Conservation (phyloP, 805 yeast species). For the Candida coleopterorum region DNA sequence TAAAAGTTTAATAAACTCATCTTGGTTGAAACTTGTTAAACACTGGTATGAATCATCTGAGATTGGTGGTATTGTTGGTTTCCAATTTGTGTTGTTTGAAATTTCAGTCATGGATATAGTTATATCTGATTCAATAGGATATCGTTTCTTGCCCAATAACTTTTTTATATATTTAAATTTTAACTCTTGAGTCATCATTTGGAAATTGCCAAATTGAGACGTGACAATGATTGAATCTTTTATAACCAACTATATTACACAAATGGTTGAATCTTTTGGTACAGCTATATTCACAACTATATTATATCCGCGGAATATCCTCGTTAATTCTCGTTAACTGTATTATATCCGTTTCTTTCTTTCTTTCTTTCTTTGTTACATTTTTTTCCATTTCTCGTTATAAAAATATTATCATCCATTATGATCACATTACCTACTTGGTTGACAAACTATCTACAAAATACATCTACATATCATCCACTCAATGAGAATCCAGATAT, state of each 20-base stretch:
- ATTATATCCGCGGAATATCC: no score
- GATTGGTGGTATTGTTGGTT: conserved; percentile 1
- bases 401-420: no score
- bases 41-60: conserved; percentile 23
- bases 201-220: conserved; percentile 2
- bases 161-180: conserved; percentile 2
- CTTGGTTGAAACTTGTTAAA: conserved; percentile 34
- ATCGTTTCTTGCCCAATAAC: conserved; percentile 3
- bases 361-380: no score
- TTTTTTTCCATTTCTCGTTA: no score
- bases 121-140: conserved; percentile 3
- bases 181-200: not conserved
- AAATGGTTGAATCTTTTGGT: no score
- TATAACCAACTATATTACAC: no score
- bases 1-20: conserved; percentile 24
- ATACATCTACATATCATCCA: not conserved
- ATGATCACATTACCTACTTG: conserved; percentile 3
- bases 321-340: no score
- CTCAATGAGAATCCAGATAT: not conserved
- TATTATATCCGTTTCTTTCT: no score
- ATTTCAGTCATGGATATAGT: not conserved
- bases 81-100: conserved; percentile 1
- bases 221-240: no score
- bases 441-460: conserved; percentile 2
- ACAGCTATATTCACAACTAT: no score